Evolutionary conservation across 441 rosid genomes (phyloP), one percentile per base, ranked within the genome.

Genomic region (Croton laevigatus): DNA sequence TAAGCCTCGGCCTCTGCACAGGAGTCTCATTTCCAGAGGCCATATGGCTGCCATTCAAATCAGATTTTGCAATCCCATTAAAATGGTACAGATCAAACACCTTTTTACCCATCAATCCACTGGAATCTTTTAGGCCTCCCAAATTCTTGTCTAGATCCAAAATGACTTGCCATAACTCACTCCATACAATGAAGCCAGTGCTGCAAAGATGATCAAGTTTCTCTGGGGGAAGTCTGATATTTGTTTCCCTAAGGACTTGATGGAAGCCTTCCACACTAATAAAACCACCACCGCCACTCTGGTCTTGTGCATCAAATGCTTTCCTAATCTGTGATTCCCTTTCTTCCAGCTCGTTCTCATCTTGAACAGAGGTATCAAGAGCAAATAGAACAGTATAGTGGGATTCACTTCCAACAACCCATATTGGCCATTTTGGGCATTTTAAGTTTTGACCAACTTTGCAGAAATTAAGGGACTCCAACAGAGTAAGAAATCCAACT

Each of bases 341-440:
- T 78, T 87, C 84, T 86, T 95, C 99, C 34, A 95, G 85, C 72
- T 91, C 91, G 66, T 93, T 95, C 87, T 95, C 98, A 52, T 93
- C 95, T 80, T 91, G 99, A 71, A 91, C 99, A 4, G 84, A 65
- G 38, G 89, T 88, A 68, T 93, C 90, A 14, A 88, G 94, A 57
- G 99, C 97, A 79, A 95, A 95, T 36, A 95, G 77, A 60, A 93
- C 99, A 1, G 97, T 95, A 76, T 93, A 95, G 73, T 95, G 99
- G 62, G 99, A 95, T 81, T 95, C 99, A 51, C 99, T 95, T 8
- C 99, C 99, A 72, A 95, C 84, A 68, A 95, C 98, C 99, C 99
- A 95, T 85, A 95, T 95, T 23, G 99, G 99, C 98, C 98, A 93
- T 67, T 72, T 87, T 20, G 99, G 99, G 81, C 85, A 85, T 81